phyloP scores from a whole-genome alignment of 176 grass and related monocot species.

The Saccharum spontaneum region DNA sequence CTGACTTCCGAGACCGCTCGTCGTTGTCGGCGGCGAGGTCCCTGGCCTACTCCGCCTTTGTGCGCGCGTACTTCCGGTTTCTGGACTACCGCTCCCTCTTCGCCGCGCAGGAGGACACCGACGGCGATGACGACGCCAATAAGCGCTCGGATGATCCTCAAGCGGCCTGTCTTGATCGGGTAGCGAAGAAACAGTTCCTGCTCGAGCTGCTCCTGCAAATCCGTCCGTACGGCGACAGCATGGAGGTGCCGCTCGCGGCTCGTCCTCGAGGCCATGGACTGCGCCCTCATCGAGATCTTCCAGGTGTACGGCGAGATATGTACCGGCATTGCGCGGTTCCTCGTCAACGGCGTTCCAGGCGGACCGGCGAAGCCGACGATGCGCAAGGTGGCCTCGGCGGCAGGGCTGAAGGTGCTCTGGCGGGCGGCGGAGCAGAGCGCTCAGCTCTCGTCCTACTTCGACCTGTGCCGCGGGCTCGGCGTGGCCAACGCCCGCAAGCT shows the following conservation, averaged over 20 bases:
- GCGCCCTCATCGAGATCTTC: conserved; percentile 50
- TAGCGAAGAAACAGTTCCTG: conserved; percentile 38
- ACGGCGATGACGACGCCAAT: background rate
- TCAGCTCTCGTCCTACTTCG: conserved; percentile 46
- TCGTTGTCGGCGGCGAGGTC: conserved; percentile 14
- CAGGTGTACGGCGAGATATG: conserved; percentile 46
- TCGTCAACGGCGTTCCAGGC: background rate
- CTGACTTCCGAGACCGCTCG: conserved; percentile 41
- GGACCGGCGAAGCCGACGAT: background rate
- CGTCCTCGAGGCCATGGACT: conserved; percentile 64
- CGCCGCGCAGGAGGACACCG: background rate
- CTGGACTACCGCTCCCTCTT: conserved; percentile 51
- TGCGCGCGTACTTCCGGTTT: conserved; percentile 58
- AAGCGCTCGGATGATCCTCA: background rate
- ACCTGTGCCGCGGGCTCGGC: conserved; percentile 45
- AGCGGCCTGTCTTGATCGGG: background rate
- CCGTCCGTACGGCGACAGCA: conserved; percentile 43
- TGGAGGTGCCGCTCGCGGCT: conserved; percentile 48
- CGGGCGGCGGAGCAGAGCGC: conserved; percentile 38
- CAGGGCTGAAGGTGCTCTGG: conserved; percentile 31
- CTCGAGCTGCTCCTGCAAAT: conserved; percentile 59
- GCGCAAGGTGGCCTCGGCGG: background rate
- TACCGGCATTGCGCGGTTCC: conserved; percentile 45
- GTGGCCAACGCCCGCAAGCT: conserved; percentile 53
- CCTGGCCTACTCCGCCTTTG: conserved; percentile 45